phyloP scores from a whole-genome alignment of 129 eudicot genomes.

The Tanacetum coccineum region DNA sequence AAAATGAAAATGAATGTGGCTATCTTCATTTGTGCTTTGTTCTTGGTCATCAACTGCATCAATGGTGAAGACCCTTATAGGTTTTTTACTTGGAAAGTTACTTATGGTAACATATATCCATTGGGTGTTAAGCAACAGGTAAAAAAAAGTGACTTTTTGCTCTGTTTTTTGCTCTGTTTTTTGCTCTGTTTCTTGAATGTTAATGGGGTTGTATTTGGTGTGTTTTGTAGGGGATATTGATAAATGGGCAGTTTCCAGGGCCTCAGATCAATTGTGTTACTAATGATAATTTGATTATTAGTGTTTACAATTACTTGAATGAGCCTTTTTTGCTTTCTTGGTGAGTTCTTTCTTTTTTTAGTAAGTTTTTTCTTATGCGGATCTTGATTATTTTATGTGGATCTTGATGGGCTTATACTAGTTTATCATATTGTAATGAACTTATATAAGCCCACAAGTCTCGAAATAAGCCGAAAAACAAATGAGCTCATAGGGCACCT shows the following conservation, averaged over 20 bases:
- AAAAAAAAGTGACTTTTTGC: slow-evolving; percentile 20
- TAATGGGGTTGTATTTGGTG: background rate
- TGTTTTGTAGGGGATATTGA: slow-evolving; percentile 79
- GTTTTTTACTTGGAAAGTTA: too few species aligned
- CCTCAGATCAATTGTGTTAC: slow-evolving; percentile 92
- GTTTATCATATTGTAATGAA: too few species aligned
- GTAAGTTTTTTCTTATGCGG: background rate
- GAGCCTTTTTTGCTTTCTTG: slow-evolving; percentile 96
- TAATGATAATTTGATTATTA: slow-evolving; percentile 90
- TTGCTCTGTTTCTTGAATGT: slow-evolving; percentile 29
- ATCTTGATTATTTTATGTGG: slow-evolving; percentile 27
- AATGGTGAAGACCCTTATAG: too few species aligned
- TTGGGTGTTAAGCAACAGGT: slow-evolving; percentile 24
- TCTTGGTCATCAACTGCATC: too few species aligned
- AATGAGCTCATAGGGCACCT: background rate
- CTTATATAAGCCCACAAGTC: too few species aligned
- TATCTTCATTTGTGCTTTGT: too few species aligned
- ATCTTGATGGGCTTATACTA: too few species aligned
- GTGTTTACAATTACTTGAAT: slow-evolving; percentile 72
- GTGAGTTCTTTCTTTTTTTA: slow-evolving; percentile 33
- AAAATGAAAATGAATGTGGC: too few species aligned
- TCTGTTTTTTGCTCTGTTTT: slow-evolving; percentile 31
- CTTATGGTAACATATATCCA: too few species aligned
- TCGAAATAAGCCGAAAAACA: background rate
- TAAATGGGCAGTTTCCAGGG: slow-evolving; percentile 97